Evolutionary conservation across 768 basidiomycete species (phyloP), one percentile per base, ranked within the genome.

Genomic region (Trametes cinnabarina): DNA sequence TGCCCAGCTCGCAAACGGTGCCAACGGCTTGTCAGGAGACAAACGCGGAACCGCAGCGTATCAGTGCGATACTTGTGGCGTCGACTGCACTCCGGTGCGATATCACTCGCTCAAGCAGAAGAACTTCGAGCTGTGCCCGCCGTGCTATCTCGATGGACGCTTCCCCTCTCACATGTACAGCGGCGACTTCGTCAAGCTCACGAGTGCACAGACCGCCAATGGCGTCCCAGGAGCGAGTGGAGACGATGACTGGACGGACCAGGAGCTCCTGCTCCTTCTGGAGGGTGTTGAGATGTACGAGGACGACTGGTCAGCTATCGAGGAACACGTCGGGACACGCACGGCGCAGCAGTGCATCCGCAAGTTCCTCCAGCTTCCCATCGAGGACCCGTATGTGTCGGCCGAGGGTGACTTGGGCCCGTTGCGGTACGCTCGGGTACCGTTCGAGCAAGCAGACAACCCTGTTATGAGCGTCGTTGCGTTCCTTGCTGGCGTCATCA

Each of bases 381-480:
- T 99, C 66, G 97, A 99, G 72, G 97, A 98, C 66, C 86, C 88
- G 15, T 99, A 95, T 70, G 74, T 98, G 40, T 83, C 85, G 30
- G 80, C 83, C 3, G 90, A 92, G 66, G 89, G 81, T 2, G 84
- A 86, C 20, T 82, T 87, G 75, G 92, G 92, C 9, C 77, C 87
- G 1, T 74, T 95, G 42, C 74, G 88, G 54, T 93, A 86, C 52
- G 85, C 86, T 0, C 75, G 88, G 15, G 80, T 97, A 52, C 96
- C 96, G 0, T 97, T 98, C 69, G 90, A 94, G 65, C 91, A 94
- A 70, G 85, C 91, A 4, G 97, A 99, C 68, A 98, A 98, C 68
- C 97, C 97, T 0, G 93, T 99, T 17, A 94, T 99, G 94, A 93
- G 91, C 71, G 97, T 98, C 22, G 95, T 98, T 19, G 94, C 97